These are phyloP conservation scores for Byssoonygena ceratinophila DNA, from an alignment of 2,329 filamentous ascomycete genomes.

Conservation along the genomic window DNA sequence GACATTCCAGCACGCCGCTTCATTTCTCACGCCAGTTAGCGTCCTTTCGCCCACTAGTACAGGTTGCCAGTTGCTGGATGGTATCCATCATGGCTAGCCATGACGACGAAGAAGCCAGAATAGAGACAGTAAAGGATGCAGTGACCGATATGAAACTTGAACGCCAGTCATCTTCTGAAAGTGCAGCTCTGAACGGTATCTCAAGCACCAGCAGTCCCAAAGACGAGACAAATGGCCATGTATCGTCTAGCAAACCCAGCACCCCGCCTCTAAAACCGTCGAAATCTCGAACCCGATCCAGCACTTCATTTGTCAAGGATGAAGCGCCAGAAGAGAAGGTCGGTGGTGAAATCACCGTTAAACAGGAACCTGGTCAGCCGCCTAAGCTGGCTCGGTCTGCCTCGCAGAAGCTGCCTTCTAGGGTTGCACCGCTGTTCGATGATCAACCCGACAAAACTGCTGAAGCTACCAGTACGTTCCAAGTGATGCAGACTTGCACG, in stretches of 20 bases:
- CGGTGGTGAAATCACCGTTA: conserved; percentile 52
- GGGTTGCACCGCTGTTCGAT: conserved; percentile 56
- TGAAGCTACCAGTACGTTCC: conserved; percentile 66
- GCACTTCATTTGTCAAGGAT: conserved; percentile 25
- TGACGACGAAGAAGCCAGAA: conserved; percentile 32
- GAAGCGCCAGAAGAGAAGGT: conserved; percentile 44
- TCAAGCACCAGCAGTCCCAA: conserved; percentile 17
- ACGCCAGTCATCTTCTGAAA: conserved; percentile 21
- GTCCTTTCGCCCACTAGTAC: neutral
- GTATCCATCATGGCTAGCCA: conserved; percentile 33
- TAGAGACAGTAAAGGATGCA: conserved; percentile 28
- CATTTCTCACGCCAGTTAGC: too few relatives aligned
- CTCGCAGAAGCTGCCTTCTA: conserved; percentile 57
- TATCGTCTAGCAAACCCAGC: conserved; percentile 15
- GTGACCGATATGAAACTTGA: conserved; percentile 31
- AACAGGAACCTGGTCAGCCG: conserved; percentile 54
- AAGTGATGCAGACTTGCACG: conserved; percentile 71
- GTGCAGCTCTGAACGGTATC: conserved; percentile 21
- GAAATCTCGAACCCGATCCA: conserved; percentile 19
- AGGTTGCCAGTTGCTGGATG: conserved; percentile 20
- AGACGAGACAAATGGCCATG: conserved; percentile 14
- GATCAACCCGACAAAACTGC: conserved; percentile 67
- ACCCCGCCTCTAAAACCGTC: conserved; percentile 18
- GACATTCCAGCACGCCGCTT: neutral
- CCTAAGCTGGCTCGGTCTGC: conserved; percentile 64